A percentile compares a stretch with the other conserved stretches of the same genome.
Conservation (phyloP, 768 basidiomycete species). For the Wakefieldia striispora region DNA sequence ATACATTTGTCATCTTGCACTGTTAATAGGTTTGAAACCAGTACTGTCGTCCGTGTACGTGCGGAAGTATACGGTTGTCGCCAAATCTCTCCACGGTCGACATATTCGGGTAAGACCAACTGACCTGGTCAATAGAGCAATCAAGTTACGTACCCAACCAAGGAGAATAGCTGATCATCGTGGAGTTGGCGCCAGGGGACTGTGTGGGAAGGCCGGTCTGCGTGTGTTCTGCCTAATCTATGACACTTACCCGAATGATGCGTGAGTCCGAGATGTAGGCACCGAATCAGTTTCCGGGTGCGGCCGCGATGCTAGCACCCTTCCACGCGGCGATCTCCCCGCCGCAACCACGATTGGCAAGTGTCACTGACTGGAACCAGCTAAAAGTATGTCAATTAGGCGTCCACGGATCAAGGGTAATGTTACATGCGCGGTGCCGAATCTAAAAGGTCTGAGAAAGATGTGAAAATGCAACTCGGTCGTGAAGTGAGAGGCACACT, state of each 20-base stretch:
- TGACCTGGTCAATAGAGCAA: no score
- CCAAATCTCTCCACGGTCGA: slow-evolving; percentile 63
- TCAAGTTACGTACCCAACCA: no score
- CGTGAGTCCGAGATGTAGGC: slow-evolving; percentile 40
- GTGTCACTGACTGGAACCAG: slow-evolving; percentile 57
- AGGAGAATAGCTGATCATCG: slow-evolving; percentile 14
- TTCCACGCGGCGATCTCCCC: slow-evolving; percentile 65
- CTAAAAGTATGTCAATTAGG: slow-evolving; percentile 24
- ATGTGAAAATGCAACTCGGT: slow-evolving; percentile 22
- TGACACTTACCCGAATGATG: slow-evolving; percentile 45
- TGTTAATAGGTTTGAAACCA: slow-evolving; percentile 50
- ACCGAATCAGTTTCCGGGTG: slow-evolving; percentile 43
- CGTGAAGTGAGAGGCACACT: not conserved
- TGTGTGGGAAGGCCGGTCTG: slow-evolving; percentile 17
- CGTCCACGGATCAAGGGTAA: not conserved
- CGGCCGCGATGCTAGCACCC: slow-evolving; percentile 51
- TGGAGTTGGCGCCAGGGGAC: slow-evolving; percentile 60
- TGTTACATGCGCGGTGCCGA: slow-evolving; percentile 3
- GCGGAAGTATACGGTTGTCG: slow-evolving; percentile 50
- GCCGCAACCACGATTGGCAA: slow-evolving; percentile 64
- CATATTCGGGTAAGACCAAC: slow-evolving; percentile 8
- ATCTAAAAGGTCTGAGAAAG: slow-evolving; percentile 55
- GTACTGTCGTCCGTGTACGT: slow-evolving; percentile 59
- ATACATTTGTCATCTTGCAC: slow-evolving; percentile 13
- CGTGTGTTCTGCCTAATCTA: not conserved